Base-by-base conservation (phyloP, 352 stramenopile species). In the Globisporangium viniferum region DNA sequence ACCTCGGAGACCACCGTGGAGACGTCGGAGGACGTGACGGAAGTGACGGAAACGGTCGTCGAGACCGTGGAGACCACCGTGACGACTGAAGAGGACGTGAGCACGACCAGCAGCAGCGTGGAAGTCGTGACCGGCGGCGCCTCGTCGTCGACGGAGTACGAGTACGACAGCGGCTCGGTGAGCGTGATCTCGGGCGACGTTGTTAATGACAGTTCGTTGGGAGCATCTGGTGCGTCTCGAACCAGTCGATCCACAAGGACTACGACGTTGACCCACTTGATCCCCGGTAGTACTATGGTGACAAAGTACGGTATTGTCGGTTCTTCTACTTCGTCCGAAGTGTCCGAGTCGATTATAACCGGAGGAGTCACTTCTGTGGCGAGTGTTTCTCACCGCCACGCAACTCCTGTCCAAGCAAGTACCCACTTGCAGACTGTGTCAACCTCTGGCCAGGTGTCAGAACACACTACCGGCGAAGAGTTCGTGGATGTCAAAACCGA, bases 151-250 rank as follows among this genome's bases (percentile, higher is more conserved):
- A 54, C 24, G 7, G 49, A 39, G 18, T 67, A 73, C 10, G 53
- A 70, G 44, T 71, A 70, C 46, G 59, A 35, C 51, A 57, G n/a
- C 51, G 51, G 51, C n/a, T 27, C 20, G 46, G 20, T 54, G 18
- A 29, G 20, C 20, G 41, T 31, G 15, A 14, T 35, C n/a, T 46
- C 56, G 15, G 24, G 27, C 62, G 59, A 41, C 36, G 39, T 48
- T 20, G 39, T 6, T 0, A 20, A 6, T 3, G 39, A 20, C 0
- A 14, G 14, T 48, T 1, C 12, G 12, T 48, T 12, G 5, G 10
- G 14, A 6, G 39, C 39, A 1, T 20, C 39, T 0, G 2, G 10
- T 20, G 12, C 1, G 0, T 48, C 39, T 48, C 39, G 39, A 48
- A 6, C 39, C 3, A 20, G 12, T 6, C 39, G 39, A 6, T 20